A percentile compares a stretch with the other conserved stretches of the same genome.
Conservation (phyloP, 805 yeast species). For the Candida montana region DNA sequence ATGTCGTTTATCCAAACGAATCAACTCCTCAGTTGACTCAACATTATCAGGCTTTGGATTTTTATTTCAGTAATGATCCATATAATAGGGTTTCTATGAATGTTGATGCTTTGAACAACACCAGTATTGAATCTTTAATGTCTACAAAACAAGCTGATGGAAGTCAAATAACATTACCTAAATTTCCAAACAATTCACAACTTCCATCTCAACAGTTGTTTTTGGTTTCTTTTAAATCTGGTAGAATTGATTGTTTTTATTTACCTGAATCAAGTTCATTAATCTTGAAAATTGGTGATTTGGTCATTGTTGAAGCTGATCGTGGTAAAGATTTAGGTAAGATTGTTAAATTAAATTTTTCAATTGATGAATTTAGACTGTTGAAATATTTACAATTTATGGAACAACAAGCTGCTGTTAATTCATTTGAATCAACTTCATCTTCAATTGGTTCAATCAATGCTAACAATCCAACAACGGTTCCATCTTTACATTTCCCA, state of each 20-base stretch:
- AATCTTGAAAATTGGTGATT: constrained; percentile 50
- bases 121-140: constrained; percentile 7
- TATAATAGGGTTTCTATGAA: constrained; percentile 20
- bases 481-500: constrained; percentile 39
- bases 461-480: constrained; percentile 4
- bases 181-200: constrained; percentile 18
- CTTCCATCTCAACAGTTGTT: constrained; percentile 36
- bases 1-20: constrained; percentile 10
- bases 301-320: constrained; percentile 79
- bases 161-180: constrained; percentile 14
- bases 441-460: constrained; percentile 3
- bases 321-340: constrained; percentile 79
- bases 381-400: constrained; percentile 71
- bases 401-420: constrained; percentile 55
- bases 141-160: constrained; percentile 11
- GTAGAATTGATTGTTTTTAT: constrained; percentile 73
- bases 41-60: constrained; percentile 19
- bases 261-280: constrained; percentile 34
- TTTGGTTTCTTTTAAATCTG: constrained; percentile 71
- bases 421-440: constrained; percentile 20
- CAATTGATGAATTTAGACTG: constrained; percentile 61
- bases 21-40: constrained; percentile 13
- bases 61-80: constrained; percentile 22
- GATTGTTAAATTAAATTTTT: constrained; percentile 60
- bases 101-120: constrained; percentile 6